Conservation (phyloP, 306 rosid genomes). For the Quercus parvula region DNA sequence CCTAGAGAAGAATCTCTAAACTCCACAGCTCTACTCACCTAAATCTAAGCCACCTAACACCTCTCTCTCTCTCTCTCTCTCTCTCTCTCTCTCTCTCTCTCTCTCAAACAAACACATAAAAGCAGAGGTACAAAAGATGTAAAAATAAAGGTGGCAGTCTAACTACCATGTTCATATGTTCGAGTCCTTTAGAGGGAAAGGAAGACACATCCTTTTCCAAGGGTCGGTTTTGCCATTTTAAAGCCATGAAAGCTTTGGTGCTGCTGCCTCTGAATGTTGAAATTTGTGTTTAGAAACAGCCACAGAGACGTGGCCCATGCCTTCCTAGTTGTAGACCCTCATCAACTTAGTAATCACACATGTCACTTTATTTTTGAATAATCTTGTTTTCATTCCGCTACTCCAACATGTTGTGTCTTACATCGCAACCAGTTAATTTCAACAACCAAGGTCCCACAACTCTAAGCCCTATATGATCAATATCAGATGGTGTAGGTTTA, state of each 20-base stretch:
- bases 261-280: constrained; percentile 41
- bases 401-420: background rate
- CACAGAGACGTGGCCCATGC: constrained; percentile 38
- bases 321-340: constrained; percentile 44
- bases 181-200: constrained; percentile 36
- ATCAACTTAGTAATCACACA: constrained; percentile 32
- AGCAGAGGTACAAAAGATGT: constrained; percentile 48
- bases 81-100: constrained; percentile 12
- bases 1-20: constrained; percentile 45
- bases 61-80: background rate
- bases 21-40: constrained; percentile 26
- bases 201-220: constrained; percentile 58
- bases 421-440: constrained; percentile 20
- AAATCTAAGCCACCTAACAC: constrained; percentile 42
- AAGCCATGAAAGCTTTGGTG: constrained; percentile 52
- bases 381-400: constrained; percentile 13
- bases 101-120: constrained; percentile 27
- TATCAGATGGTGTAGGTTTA: constrained; percentile 12
- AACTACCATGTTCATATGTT: constrained; percentile 65
- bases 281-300: constrained; percentile 22
- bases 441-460: constrained; percentile 3
- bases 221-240: constrained; percentile 48
- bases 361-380: constrained; percentile 26
- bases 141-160: constrained; percentile 53
- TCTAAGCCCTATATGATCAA: constrained; percentile 13